Conservation (phyloP, 2,329 filamentous ascomycete species). For the Epichloe gansuensis region DNA sequence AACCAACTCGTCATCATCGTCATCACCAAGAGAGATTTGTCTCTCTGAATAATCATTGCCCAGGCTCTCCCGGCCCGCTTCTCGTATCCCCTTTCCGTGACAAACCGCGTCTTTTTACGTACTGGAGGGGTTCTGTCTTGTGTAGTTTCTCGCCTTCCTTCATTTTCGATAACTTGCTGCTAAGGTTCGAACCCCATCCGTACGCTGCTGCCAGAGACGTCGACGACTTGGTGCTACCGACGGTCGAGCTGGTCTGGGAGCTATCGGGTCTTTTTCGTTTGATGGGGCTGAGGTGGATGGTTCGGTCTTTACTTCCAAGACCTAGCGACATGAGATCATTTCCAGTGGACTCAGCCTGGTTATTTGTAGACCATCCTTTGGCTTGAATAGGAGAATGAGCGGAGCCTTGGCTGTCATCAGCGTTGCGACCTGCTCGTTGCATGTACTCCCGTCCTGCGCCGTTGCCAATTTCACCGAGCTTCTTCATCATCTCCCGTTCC, state of each 20-base stretch:
- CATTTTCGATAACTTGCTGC: constrained; percentile 47
- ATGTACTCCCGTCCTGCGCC: constrained; percentile 64
- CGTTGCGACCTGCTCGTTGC: constrained; percentile 24
- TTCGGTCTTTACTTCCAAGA: constrained; percentile 23
- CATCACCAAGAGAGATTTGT: constrained; percentile 25
- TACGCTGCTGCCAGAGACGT: constrained; percentile 17
- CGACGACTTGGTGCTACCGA: constrained; percentile 13
- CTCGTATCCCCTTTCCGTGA: constrained; percentile 64
- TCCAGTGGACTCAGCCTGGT: constrained; percentile 18
- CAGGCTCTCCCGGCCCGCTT: constrained; percentile 64
- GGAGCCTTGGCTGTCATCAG: constrained; percentile 3
- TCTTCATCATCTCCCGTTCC: constrained; percentile 60
- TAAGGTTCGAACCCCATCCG: constrained; percentile 46
- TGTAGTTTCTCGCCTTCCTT: constrained; percentile 44
- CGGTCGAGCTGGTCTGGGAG: constrained; percentile 23
- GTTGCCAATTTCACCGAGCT: constrained; percentile 50
- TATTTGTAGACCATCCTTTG: constrained; percentile 5
- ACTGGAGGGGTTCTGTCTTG: constrained; percentile 30
- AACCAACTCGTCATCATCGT: constrained; percentile 41
- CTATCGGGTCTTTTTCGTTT: constrained; percentile 50
- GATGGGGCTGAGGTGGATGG: constrained; percentile 44
- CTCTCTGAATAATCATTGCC: constrained; percentile 35
- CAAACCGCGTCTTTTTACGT: constrained; percentile 66
- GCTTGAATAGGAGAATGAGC: not conserved
- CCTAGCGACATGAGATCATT: constrained; percentile 30